Base-by-base conservation (phyloP, 106 monocot genomes). In the Apostasia shenzhenica region DNA sequence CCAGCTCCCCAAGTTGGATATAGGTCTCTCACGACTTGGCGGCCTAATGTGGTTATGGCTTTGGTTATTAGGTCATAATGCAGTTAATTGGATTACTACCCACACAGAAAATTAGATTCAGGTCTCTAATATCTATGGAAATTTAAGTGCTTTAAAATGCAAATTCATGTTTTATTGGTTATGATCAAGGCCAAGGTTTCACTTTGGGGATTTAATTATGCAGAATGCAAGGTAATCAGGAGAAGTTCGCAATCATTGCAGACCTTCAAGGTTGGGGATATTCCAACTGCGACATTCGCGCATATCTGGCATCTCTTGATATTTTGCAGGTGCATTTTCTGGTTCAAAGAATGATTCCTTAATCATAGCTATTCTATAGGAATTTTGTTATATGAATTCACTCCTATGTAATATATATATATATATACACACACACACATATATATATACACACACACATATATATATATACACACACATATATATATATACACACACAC, bases 211-310 rank as follows among this genome's bases (percentile, higher is more conserved):
- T 3, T 63, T 26, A 26, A 26, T 26, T 26, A 26, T 68, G 73
- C 48, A 81, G 76, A 7, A 70, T 76, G 63, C 65, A 56, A 48
- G 57, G 69, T 41, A 72, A 69, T 40, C 81, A 84, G 67, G 88
- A 84, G 57, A 88, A 73, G 66, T 88, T 88, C 58, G 47, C 55
- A 2, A 45, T 42, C 52, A 84, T 88, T 48, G 79, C 59, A 11
- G 88, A 88, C 66, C 57, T 88, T 26, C 61, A 84, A 64, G 84
- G 81, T 8, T 84, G 81, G 84, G 84, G 84, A 46, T 88, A 76
- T 54, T 73, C 84, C 8, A 79, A 88, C 64, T 88, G 81, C 41
- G 88, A 88, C 56, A 81, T 88, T 26, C 69, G 79, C 0, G 88
- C 76, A 4, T 88, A 71, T 62, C 55, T 88, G 41, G 88, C 88